A percentile compares a stretch with the other conserved stretches of the same genome.
These are phyloP conservation scores for Sarocladium brachiariae DNA, from an alignment of 2,329 filamentous ascomycete genomes.

Conservation along the genomic window DNA sequence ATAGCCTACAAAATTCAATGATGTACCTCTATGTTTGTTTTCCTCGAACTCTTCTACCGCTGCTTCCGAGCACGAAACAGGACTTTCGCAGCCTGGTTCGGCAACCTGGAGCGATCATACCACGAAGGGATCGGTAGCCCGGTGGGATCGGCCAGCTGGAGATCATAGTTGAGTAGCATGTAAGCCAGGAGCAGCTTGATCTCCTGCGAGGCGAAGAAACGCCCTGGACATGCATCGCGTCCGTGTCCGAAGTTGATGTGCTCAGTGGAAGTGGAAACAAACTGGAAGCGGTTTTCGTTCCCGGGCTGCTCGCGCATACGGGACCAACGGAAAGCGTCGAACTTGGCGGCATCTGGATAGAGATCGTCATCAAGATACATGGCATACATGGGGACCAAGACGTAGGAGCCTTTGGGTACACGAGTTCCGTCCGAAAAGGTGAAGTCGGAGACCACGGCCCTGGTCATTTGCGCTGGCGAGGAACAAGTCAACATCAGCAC, in stretches of 20 bases:
- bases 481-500: no score
- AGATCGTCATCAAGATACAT: background rate
- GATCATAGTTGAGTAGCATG: constrained; percentile 23
- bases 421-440: background rate
- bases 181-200: constrained; percentile 37
- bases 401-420: background rate
- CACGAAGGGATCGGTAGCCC: background rate
- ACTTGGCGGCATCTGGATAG: background rate
- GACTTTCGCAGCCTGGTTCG: no score
- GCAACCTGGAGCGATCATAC: background rate
- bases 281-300: background rate
- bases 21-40: no score
- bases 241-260: background rate
- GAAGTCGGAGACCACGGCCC: background rate
- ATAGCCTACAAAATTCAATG: no score
- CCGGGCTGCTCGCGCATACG: background rate
- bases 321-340: background rate
- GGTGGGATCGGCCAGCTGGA: background rate
- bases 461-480: no score
- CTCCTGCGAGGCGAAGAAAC: constrained; percentile 38
- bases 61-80: no score
- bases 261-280: background rate
- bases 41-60: no score
- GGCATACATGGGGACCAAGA: background rate
- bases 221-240: background rate